Evolutionary conservation across 768 basidiomycete genomes (phyloP), one percentile per base, ranked within the genome.

Genomic region (Lentinus tigrinus): DNA sequence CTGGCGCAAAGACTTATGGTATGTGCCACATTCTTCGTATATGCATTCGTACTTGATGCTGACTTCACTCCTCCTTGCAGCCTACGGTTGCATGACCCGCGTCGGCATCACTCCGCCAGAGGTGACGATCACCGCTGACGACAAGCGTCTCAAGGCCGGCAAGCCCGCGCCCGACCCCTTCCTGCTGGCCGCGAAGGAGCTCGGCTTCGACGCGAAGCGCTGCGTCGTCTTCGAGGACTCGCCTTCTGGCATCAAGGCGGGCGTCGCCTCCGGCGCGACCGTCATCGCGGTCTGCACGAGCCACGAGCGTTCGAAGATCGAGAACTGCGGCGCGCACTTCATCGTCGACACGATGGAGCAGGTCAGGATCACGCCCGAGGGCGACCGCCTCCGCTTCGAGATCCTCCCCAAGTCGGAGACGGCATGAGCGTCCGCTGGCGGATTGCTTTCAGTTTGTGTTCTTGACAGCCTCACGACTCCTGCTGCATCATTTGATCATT

Each of bases 171-270:
- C 82, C 8, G 84, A 85, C 66, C 84, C 83, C 1, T 85, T 85
- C 77, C 75, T 85, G 60, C 84, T 85, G 51, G 84, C 84, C 11
- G 84, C 84, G 9, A 69, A 79, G 62, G 81, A 81, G 65, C 79
- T 85, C 49, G 82, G 84, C 7, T 85, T 78, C 66, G 70, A 77
- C 5, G 77, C 82, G 47, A 76, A 77, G 47, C 78, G 80, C n/a
- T 88, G 86, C 60, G 80, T 93, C 63, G 90, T 92, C 27, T 84
- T 93, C 50, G 89, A 91, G 67, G 90, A 93, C 66, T 90, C 83
- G 43, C 79, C 84, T 31, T 78, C 77, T 52, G 81, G 88, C 21
- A 85, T 93, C 67, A 75, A 77, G 27, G 82, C 88, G 0, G 90
- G 89, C 11, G 80, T 88, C 31, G 88, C 88, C 0, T 83, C 85